Base-by-base conservation (phyloP, 2,329 filamentous ascomycete genomes). In the Monilinia aucupariae region DNA sequence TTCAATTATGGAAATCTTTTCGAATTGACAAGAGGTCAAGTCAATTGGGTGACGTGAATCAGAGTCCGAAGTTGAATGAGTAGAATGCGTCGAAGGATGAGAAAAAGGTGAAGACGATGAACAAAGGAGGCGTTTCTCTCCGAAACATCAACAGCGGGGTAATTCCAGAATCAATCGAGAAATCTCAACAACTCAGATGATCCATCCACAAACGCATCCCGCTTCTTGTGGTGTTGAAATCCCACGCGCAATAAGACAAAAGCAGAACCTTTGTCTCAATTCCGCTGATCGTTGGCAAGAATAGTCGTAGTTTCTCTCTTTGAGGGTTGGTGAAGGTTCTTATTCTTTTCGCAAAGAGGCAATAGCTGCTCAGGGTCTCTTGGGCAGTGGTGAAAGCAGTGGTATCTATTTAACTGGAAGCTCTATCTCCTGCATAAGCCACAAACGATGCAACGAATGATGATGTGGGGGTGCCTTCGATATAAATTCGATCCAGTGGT, bases 261-360 rank as follows among this genome's bases (percentile, higher is more conserved):
- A 43, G 49, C 34, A 61, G 53, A 62, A 59, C 25, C 50, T 59
- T 39, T 67, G 67, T 68, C 67, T 70, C 66, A 68, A 69, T 68
- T 68, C 68, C 66, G 66, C 68, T 68, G 60, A 22, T 20, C 20
- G 43, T 50, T 30, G 9, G 17, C 43, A 53, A 60, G 27, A 15
- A 30, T 12, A 39, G 17, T 32, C 12, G 30, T 20, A 55, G 50
- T 49, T 56, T 48, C 45, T 56, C 43, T 34, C 25, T 37, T 49
- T 39, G 51, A 8, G 22, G 47, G 41, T 60, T 62, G 50, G 47
- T 34, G 34, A 45, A 56, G 43, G 60, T 22, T 49, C 48, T 62
- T 62, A 32, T 56, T 49, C 60, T 56, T 48, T 56, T 41, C 60
- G 41, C 43, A 41, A 55, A 58, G 22, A 32, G 22, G 37, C n/a